Evolutionary conservation across 805 yeast genomes (phyloP), one percentile per base, ranked within the genome.

Genomic region (Candida maesae): DNA sequence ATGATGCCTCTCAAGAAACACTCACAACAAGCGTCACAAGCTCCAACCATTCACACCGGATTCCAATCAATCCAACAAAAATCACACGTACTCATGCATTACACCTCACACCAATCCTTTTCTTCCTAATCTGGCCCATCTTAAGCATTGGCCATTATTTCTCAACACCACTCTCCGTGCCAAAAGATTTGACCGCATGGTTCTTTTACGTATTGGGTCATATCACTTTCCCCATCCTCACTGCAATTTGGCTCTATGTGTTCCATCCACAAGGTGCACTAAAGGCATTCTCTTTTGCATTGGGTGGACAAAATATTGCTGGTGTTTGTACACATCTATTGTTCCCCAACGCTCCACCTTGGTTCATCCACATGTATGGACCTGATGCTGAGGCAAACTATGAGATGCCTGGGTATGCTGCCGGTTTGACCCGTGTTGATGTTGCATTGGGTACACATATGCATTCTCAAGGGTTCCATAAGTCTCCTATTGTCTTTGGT

Each of bases 341-440:
- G 6, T 67, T 80, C 57, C 90, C 90, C 19, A 80, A 77, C 55
- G 84, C 87, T 1, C 84, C 89, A 1, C 89, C 89, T 3, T 79
- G 87, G 81, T 82, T 79, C 56, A 74, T 79, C 35, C 80, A 76
- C 53, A 46, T 77, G 45, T 71, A 81, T 49, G 85, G 87, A 4
- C 70, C 72, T 17, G 73, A 76, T 47, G 71, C 55, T 42, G 64
- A 57, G 9, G 82, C 84, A 2, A 67, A 71, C 46, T 82, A 81
- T 57, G 75, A 73, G 24, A 78, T 78, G 72, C 73, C 73, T 12
- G 86, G 86, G 12, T 82, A 74, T 53, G 83, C 86, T 2, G 90
- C 87, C 12, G 88, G 88, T 2, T 64, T 81, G 32, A 74, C 78
- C 3, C 64, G 86, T 34, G 79, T 78, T n/a, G 86, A 81, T 53